Percentiles rank a stretch among this genome's conserved stretches.
phyloP scores from a whole-genome alignment of 805 yeast genomes.

The Saturnispora bothae region DNA sequence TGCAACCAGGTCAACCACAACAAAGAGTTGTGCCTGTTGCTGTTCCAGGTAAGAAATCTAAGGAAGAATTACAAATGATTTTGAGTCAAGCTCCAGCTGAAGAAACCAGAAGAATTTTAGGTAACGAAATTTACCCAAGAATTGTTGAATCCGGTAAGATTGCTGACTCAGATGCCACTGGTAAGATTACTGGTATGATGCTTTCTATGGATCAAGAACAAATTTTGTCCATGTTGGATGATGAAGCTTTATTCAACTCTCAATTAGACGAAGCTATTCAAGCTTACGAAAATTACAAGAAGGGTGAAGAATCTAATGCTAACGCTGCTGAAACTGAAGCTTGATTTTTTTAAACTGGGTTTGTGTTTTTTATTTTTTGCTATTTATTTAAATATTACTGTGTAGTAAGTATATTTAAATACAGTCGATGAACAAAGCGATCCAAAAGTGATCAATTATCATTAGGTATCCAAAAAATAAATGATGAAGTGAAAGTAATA shows the following conservation, averaged over 20 bases:
- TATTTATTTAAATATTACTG: conserved; percentile 3
- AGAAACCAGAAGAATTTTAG: conserved; percentile 94
- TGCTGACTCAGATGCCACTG: conserved; percentile 89
- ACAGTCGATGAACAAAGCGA: no score
- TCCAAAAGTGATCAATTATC: no score
- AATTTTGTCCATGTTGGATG: conserved; percentile 78
- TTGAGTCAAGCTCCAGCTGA: conserved; percentile 64
- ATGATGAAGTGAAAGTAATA: no score
- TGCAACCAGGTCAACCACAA: conserved; percentile 63
- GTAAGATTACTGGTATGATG: conserved; percentile 98
- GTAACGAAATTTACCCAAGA: conserved; percentile 94
- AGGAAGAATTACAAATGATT: conserved; percentile 43
- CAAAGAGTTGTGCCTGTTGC: conserved; percentile 29
- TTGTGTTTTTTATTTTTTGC: conserved; percentile 3
- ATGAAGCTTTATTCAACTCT: conserved; percentile 78
- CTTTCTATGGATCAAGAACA: conserved; percentile 89
- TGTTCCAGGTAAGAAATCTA: conserved; percentile 19
- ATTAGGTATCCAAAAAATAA: no score
- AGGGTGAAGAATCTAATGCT: conserved; percentile 28
- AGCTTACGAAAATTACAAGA: conserved; percentile 88
- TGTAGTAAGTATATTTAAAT: no score
- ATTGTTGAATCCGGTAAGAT: conserved; percentile 80
- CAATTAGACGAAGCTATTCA: conserved; percentile 90
- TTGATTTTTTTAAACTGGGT: neutral
- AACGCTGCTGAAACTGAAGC: conserved; percentile 12